A percentile compares a stretch with the other conserved stretches of the same genome.
Evolutionary conservation across 495 filamentous ascomycete species (phyloP).

Genomic region (Hamigera avellanea): DNA sequence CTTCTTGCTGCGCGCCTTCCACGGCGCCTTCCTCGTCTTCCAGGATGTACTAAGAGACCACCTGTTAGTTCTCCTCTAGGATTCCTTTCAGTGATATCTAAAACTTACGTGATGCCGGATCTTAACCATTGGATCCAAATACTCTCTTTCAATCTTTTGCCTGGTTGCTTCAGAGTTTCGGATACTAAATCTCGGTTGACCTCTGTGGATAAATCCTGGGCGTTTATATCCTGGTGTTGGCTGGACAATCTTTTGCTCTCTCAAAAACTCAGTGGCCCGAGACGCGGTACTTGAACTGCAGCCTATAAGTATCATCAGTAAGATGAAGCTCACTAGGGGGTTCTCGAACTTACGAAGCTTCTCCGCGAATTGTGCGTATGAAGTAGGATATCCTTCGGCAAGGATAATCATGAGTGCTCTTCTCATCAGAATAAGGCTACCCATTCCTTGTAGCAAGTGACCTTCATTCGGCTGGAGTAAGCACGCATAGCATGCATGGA

Average conservation of each 20-base stretch:
- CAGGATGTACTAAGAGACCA: background rate
- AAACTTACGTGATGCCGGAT: slow-evolving; percentile 26
- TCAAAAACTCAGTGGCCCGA: slow-evolving; percentile 17
- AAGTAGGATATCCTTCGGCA: slow-evolving; percentile 14
- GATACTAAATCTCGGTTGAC: slow-evolving; percentile 15
- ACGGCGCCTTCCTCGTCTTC: background rate
- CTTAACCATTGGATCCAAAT: slow-evolving; percentile 25
- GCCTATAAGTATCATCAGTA: slow-evolving; percentile 17
- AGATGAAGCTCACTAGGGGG: background rate
- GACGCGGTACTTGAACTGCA: slow-evolving; percentile 16
- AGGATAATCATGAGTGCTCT: slow-evolving; percentile 16
- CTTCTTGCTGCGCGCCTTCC: slow-evolving; percentile 1
- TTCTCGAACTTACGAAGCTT: slow-evolving; percentile 15
- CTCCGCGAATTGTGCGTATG: slow-evolving; percentile 10
- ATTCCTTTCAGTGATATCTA: too few relatives aligned
- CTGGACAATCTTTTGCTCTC: slow-evolving; percentile 16
- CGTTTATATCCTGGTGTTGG: slow-evolving; percentile 17
- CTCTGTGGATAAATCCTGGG: slow-evolving; percentile 11
- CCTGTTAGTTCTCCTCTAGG: too few relatives aligned
- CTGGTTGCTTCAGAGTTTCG: slow-evolving; percentile 8
- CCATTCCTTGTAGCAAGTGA: slow-evolving; percentile 19
- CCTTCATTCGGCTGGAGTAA: slow-evolving; percentile 26
- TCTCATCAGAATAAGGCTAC: slow-evolving; percentile 20
- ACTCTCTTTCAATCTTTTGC: slow-evolving; percentile 13
- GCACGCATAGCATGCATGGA: slow-evolving; percentile 39